Conservation (phyloP, 441 rosid species). For the Daphne laureola region DNA sequence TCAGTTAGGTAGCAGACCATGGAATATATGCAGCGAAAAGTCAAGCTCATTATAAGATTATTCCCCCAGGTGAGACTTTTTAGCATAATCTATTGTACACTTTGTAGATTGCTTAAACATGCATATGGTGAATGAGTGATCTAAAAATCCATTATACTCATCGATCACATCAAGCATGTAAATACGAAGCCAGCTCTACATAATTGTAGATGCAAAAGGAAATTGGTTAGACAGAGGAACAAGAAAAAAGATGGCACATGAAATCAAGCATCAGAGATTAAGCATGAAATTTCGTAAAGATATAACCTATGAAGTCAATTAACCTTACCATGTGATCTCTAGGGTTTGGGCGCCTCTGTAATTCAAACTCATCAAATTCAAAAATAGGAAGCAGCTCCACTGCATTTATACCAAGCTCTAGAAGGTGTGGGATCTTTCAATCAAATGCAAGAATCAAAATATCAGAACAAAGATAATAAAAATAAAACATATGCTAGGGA, state of each 20-base stretch:
- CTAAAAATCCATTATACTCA: too few species aligned
- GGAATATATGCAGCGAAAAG: too few species aligned
- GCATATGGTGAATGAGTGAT: too few species aligned
- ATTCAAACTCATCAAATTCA: conserved; percentile 93
- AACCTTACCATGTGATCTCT: conserved; percentile 87
- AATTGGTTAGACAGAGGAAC: not conserved
- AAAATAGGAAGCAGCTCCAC: conserved; percentile 90
- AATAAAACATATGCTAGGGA: not conserved
- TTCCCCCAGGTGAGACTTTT: too few species aligned
- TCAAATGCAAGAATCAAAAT: conserved; percentile 13
- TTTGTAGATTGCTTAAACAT: too few species aligned
- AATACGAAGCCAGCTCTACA: too few species aligned
- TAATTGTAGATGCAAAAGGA: not conserved
- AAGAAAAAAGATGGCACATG: not conserved
- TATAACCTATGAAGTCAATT: not conserved
- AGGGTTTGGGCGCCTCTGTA: conserved; percentile 81
- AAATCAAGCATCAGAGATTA: conserved; percentile 2
- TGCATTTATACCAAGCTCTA: conserved; percentile 85
- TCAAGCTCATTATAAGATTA: too few species aligned
- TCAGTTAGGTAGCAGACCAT: too few species aligned
- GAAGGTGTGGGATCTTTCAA: conserved; percentile 80
- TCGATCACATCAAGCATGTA: too few species aligned
- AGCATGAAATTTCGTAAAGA: conserved; percentile 2
- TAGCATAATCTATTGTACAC: too few species aligned
- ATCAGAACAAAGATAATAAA: conserved; percentile 14